Conservation (phyloP, 306 rosid species). For the Prunus fruticosa region DNA sequence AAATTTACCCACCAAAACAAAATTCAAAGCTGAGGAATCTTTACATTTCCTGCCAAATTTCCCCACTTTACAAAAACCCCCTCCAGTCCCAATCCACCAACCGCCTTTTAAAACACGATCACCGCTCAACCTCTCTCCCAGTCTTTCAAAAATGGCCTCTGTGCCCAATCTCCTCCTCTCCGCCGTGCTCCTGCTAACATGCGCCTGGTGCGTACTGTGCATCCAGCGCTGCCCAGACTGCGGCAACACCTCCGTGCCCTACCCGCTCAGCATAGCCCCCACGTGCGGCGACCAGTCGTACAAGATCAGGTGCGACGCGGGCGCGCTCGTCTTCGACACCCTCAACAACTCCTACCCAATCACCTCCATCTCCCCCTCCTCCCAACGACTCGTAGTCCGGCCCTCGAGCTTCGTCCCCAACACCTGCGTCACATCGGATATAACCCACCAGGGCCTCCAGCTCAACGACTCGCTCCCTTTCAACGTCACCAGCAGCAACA, state of each 20-base stretch:
- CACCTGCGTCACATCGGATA: constrained; percentile 64
- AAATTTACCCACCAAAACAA: constrained; percentile 2
- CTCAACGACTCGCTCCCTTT: constrained; percentile 62
- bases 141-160: constrained; percentile 25
- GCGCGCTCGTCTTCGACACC: constrained; percentile 51
- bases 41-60: not conserved
- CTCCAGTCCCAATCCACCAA: not conserved
- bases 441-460: constrained; percentile 48
- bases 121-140: not conserved
- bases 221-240: constrained; percentile 47
- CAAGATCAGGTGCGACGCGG: constrained; percentile 53
- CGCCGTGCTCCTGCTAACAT: constrained; percentile 34
- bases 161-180: constrained; percentile 24
- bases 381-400: constrained; percentile 58
- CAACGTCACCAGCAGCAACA: constrained; percentile 76
- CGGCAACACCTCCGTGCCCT: constrained; percentile 61
- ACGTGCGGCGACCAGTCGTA: constrained; percentile 66
- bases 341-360: constrained; percentile 72
- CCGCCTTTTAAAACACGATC: not conserved
- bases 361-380: constrained; percentile 40
- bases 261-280: constrained; percentile 57
- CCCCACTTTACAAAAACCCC: not conserved
- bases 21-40: not conserved
- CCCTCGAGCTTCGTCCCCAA: constrained; percentile 42
- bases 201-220: constrained; percentile 22